Conservation (phyloP, 106 monocot genomes). For the Ottelia alismoides region DNA sequence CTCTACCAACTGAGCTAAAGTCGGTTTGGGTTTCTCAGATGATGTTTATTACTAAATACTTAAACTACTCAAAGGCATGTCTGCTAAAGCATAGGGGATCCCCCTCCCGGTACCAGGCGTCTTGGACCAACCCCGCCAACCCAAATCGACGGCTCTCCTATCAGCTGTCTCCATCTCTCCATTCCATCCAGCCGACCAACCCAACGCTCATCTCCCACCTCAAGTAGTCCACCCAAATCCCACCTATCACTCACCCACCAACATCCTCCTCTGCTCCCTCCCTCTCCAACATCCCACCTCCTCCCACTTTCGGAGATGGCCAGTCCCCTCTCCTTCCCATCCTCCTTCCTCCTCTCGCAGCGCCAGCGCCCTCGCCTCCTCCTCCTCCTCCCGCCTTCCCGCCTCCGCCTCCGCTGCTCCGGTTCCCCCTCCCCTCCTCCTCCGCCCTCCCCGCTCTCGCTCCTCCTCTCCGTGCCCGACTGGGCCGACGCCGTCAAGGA, state of each 20-base stretch:
- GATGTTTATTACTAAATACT: too few species aligned
- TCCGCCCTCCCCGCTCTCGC: background rate
- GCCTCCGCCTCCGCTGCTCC: background rate
- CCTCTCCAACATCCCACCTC: background rate
- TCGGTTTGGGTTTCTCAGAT: too few species aligned
- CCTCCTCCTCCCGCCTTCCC: background rate
- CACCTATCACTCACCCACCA: background rate
- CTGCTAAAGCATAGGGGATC: too few species aligned
- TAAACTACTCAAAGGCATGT: too few species aligned
- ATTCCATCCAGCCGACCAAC: background rate
- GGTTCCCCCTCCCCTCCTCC: background rate
- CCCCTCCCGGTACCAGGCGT: too few species aligned
- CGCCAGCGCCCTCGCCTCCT: background rate
- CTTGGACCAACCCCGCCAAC: too few species aligned
- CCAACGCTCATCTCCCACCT: background rate
- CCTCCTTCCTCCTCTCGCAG: background rate
- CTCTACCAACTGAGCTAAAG: conserved; percentile 99
- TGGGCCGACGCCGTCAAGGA: conserved; percentile 77
- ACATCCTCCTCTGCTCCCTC: conserved; percentile 6
- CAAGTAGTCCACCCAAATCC: background rate
- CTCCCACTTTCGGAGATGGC: background rate
- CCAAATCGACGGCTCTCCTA: background rate
- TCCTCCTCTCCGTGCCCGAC: conserved; percentile 30
- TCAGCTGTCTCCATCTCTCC: background rate
- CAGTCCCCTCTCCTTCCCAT: background rate